Evolutionary conservation across 2,329 filamentous ascomycete genomes (phyloP).

Genomic region (Epichloe elymi): DNA sequence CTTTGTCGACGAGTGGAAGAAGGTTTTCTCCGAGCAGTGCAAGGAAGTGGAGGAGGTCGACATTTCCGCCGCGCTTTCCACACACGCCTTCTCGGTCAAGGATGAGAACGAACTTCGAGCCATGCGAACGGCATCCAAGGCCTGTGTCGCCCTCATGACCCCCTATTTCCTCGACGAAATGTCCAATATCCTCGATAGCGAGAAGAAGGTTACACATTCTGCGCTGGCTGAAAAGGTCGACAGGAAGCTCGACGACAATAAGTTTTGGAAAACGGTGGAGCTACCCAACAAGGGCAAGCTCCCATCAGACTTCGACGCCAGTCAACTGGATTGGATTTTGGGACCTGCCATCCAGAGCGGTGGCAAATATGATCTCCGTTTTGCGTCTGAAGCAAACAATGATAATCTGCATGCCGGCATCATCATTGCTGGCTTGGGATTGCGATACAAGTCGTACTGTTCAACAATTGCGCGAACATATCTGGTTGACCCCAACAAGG

Average conservation of each 20-base stretch:
- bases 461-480: constrained; percentile 89
- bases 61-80: constrained; percentile 67
- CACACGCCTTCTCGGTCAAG: constrained; percentile 77
- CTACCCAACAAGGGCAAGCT: constrained; percentile 61
- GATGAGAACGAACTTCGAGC: constrained; percentile 88
- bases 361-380: constrained; percentile 83
- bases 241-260: constrained; percentile 80
- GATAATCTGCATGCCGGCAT: constrained; percentile 80
- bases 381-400: constrained; percentile 65
- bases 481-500: constrained; percentile 91
- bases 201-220: constrained; percentile 93
- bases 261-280: constrained; percentile 78
- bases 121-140: constrained; percentile 88
- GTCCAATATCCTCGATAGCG: constrained; percentile 87
- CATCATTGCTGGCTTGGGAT: constrained; percentile 81
- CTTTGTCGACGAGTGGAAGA: constrained; percentile 95
- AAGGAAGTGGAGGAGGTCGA: constrained; percentile 86
- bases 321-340: constrained; percentile 88
- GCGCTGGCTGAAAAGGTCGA: constrained; percentile 76
- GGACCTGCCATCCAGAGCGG: constrained; percentile 89
- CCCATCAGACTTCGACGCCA: constrained; percentile 72
- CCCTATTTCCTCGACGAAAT: constrained; percentile 98
- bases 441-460: constrained; percentile 92
- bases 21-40: constrained; percentile 59
- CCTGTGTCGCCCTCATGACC: constrained; percentile 91